A percentile compares a stretch with the other conserved stretches of the same genome.
phyloP scores from a whole-genome alignment of 768 basidiomycete species.

The Tricholoma terreum region DNA sequence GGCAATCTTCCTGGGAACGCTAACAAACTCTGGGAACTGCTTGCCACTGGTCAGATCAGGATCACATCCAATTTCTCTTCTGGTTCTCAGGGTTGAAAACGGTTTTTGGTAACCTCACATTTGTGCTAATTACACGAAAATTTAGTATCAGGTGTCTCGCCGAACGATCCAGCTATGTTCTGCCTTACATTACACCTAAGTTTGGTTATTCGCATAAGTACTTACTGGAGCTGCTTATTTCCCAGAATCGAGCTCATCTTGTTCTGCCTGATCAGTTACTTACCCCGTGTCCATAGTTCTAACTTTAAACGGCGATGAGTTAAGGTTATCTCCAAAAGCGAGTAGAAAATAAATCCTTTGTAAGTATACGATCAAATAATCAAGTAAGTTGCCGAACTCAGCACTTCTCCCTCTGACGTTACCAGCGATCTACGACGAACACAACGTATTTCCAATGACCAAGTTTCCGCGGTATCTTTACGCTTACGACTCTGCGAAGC shows the following conservation, averaged over 20 bases:
- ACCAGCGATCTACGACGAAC: neutral
- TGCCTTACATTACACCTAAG: neutral
- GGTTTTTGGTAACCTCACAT: neutral
- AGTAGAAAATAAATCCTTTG: neutral
- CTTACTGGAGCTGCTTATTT: neutral
- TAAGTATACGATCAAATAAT: neutral
- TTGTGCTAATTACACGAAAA: no score
- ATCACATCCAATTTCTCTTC: neutral
- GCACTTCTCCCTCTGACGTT: neutral
- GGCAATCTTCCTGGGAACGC: neutral
- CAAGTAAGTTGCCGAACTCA: conserved; percentile 1
- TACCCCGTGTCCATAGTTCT: neutral
- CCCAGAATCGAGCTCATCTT: neutral
- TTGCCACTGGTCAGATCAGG: neutral
- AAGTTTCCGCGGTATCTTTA: neutral
- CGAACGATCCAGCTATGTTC: neutral
- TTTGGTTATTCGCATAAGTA: neutral
- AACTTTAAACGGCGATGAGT: neutral
- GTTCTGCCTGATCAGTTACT: neutral
- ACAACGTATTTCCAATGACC: neutral
- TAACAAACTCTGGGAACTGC: neutral
- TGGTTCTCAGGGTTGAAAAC: neutral
- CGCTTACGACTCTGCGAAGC: neutral
- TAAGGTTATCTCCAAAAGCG: conserved; percentile 1
- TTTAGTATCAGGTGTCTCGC: neutral